phyloP scores from a whole-genome alignment of 1,284 basidiomycete genomes.

The Phenoliferia sp. region DNA sequence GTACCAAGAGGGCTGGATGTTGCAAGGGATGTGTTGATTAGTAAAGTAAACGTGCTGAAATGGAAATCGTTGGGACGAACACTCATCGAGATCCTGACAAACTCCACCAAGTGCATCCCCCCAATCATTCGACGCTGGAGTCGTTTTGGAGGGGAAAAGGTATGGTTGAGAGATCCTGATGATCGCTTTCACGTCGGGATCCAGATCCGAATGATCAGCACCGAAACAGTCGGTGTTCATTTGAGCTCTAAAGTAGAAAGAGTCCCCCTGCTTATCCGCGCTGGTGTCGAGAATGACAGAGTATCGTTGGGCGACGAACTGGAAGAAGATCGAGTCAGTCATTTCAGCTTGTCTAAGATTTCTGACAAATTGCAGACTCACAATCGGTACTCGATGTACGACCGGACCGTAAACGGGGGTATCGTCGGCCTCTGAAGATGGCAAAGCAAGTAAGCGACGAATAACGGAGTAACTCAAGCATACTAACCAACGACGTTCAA shows the following conservation, averaged over 20 bases:
- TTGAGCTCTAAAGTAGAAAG: conserved; percentile 39
- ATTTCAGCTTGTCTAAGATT: neutral
- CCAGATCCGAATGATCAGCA: conserved; percentile 9
- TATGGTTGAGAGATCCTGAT: conserved; percentile 32
- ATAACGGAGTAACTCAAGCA: no score
- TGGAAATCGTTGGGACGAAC: neutral
- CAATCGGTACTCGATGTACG: conserved; percentile 20
- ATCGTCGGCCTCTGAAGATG: conserved; percentile 14
- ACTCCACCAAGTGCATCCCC: conserved; percentile 9
- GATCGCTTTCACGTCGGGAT: conserved; percentile 20
- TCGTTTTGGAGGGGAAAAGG: conserved; percentile 1
- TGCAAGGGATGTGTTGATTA: neutral
- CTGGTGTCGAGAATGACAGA: conserved; percentile 39
- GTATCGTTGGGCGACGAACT: conserved; percentile 41
- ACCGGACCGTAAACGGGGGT: conserved; percentile 3
- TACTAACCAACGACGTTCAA: conserved; percentile 27
- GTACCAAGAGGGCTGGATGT: conserved; percentile 22
- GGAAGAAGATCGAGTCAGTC: neutral
- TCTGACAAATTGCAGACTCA: neutral
- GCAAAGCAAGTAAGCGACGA: neutral
- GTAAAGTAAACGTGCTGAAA: neutral
- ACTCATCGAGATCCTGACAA: conserved; percentile 35
- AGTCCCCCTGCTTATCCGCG: conserved; percentile 32
- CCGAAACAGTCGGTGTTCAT: conserved; percentile 21
- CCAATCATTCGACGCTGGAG: conserved; percentile 32